Conservation (phyloP, 1,139 yeast genomes). For the Geotrichum histeridarum region DNA sequence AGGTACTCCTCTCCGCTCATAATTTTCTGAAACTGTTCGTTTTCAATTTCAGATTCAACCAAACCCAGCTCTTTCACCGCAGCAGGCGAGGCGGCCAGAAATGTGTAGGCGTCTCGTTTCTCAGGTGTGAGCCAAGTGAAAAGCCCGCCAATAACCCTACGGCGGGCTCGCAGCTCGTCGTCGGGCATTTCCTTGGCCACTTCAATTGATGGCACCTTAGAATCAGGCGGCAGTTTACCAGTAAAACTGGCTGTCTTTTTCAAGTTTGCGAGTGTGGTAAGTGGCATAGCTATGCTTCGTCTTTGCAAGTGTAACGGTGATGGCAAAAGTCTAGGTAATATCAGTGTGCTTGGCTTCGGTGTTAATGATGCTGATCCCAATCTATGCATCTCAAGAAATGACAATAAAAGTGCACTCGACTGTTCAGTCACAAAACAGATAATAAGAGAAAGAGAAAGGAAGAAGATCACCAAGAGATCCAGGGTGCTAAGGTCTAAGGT, state of each 20-base stretch:
- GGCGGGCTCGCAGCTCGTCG: slow-evolving; percentile 49
- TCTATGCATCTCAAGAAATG: no score
- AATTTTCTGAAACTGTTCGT: slow-evolving; percentile 48
- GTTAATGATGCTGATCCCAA: no score
- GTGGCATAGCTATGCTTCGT: slow-evolving; percentile 2
- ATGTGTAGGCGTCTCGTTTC: slow-evolving; percentile 39
- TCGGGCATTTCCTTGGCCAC: slow-evolving; percentile 44
- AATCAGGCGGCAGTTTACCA: slow-evolving; percentile 52
- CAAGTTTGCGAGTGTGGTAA: slow-evolving; percentile 22
- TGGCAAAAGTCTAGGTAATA: no score
- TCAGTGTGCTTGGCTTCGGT: no score
- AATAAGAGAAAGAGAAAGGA: no score
- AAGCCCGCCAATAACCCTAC: slow-evolving; percentile 75
- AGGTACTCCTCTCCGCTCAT: slow-evolving; percentile 57
- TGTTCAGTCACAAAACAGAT: no score
- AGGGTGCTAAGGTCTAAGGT: no score
- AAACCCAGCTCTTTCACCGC: slow-evolving; percentile 63
- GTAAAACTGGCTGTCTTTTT: slow-evolving; percentile 50
- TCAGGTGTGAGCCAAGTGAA: slow-evolving; percentile 40
- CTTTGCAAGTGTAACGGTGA: no score
- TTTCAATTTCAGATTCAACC: slow-evolving; percentile 38
- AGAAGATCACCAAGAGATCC: no score
- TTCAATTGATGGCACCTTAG: slow-evolving; percentile 48
- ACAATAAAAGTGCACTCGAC: no score
- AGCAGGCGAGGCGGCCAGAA: slow-evolving; percentile 53